A percentile compares a stretch with the other conserved stretches of the same genome.
These are phyloP conservation scores for Russula emetica DNA, from an alignment of 768 basidiomycete species.

Conservation along the genomic window DNA sequence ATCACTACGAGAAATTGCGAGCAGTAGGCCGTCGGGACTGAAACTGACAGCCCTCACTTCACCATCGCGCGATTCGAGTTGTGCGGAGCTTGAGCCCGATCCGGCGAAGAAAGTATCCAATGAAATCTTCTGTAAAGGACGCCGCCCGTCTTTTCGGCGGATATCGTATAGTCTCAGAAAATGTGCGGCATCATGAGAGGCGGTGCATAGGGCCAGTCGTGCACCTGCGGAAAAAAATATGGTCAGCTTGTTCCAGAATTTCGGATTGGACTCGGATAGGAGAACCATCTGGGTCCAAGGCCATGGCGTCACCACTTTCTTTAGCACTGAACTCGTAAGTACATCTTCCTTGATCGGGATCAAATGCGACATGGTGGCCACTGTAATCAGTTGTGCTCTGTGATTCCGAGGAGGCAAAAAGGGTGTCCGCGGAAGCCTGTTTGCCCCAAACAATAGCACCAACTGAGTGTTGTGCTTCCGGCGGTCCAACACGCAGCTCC, in stretches of 20 bases:
- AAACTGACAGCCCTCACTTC: slow-evolving; percentile 25
- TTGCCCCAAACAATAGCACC: slow-evolving; percentile 25
- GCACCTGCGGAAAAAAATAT: slow-evolving; percentile 3
- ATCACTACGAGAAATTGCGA: slow-evolving; percentile 25
- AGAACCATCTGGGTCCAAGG: slow-evolving; percentile 21
- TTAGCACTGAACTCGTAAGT: slow-evolving; percentile 7
- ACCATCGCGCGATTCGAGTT: slow-evolving; percentile 1
- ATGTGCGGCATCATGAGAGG: neutral
- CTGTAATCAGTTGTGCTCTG: slow-evolving; percentile 9
- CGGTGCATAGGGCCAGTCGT: slow-evolving; percentile 22
- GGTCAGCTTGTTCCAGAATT: neutral
- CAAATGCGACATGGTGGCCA: slow-evolving; percentile 24
- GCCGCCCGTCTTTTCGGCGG: slow-evolving; percentile 11
- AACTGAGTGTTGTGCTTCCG: slow-evolving; percentile 16
- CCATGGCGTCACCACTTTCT: slow-evolving; percentile 28
- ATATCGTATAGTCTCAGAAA: slow-evolving; percentile 23
- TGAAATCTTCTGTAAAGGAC: neutral
- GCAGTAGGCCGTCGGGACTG: slow-evolving; percentile 25
- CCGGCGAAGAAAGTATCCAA: slow-evolving; percentile 5
- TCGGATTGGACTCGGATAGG: neutral
- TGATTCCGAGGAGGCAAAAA: slow-evolving; percentile 28
- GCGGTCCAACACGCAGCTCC: slow-evolving; percentile 13
- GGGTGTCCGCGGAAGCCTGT: slow-evolving; percentile 10
- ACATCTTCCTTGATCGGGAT: slow-evolving; percentile 15
- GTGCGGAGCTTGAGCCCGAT: too few relatives aligned